These are phyloP conservation scores for Botrytis galanthina DNA, from an alignment of 2,329 filamentous ascomycete species.

Conservation along the genomic window DNA sequence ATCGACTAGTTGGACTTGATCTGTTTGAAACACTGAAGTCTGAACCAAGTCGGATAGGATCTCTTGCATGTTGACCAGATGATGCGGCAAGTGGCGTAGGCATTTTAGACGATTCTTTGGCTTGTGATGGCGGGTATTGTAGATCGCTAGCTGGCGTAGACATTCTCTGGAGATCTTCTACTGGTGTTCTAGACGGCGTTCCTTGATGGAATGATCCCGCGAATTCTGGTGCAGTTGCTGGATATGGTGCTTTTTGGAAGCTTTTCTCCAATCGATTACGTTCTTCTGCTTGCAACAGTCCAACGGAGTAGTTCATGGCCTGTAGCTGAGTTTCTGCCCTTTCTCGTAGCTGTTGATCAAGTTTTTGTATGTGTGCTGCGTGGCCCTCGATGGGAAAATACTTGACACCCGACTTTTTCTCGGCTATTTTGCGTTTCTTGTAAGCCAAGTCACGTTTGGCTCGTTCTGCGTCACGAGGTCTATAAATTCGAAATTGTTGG, in stretches of 20 bases:
- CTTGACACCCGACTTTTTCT: neutral
- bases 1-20: neutral
- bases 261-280: neutral
- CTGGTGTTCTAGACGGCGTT: neutral
- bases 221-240: neutral
- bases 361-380: neutral
- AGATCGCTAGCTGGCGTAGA: neutral
- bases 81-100: neutral
- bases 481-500: neutral
- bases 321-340: neutral
- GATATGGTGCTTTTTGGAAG: too few species aligned
- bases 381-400: neutral
- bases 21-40: neutral
- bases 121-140: neutral
- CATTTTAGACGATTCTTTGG: neutral
- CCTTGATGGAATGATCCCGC: neutral
- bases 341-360: neutral
- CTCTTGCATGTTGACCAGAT: neutral
- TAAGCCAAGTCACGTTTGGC: neutral
- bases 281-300: neutral
- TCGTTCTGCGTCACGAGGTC: neutral
- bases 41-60: neutral
- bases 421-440: constrained; percentile 3
- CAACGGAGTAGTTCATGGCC: neutral
- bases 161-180: neutral